Percentiles rank a stretch among this genome's conserved stretches.
These are phyloP conservation scores for Isatis lusitanica DNA, from an alignment of 441 rosid species.

Conservation along the genomic window DNA sequence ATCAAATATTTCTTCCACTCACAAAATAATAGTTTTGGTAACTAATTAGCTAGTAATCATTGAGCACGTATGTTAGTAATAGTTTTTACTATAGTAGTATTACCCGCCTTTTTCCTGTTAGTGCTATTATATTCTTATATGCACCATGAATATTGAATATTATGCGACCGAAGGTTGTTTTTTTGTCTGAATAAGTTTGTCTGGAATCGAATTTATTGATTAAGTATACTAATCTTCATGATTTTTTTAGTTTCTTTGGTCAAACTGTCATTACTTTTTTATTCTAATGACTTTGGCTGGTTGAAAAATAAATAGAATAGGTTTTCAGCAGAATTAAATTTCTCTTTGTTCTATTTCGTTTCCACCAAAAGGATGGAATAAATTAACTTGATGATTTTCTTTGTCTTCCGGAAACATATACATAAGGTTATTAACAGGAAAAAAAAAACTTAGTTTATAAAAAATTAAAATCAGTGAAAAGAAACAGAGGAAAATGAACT, in stretches of 20 bases:
- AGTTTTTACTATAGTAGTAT: slow-evolving; percentile 14
- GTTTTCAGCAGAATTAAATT: background rate
- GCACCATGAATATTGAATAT: slow-evolving; percentile 15
- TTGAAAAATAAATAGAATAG: background rate
- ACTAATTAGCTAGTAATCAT: slow-evolving; percentile 32
- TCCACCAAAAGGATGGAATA: no score
- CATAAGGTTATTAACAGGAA: no score
- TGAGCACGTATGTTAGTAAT: slow-evolving; percentile 20
- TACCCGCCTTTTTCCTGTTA: slow-evolving; percentile 17
- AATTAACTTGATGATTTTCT: no score
- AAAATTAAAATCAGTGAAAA: no score
- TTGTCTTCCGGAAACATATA: no score
- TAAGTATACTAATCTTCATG: background rate
- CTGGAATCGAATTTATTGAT: background rate
- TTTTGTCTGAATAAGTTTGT: background rate
- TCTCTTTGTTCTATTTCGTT: background rate
- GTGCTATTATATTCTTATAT: slow-evolving; percentile 10
- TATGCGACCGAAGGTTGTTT: slow-evolving; percentile 23
- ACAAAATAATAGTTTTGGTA: slow-evolving; percentile 21
- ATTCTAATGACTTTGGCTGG: background rate
- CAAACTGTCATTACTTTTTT: no score
- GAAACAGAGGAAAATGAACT: background rate
- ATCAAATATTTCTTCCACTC: slow-evolving; percentile 34
- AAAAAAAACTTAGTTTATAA: no score
- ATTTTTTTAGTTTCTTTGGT: background rate